These are phyloP conservation scores for Scutellaria galericulata DNA, from an alignment of 257 asterid genomes.

Conservation along the genomic window DNA sequence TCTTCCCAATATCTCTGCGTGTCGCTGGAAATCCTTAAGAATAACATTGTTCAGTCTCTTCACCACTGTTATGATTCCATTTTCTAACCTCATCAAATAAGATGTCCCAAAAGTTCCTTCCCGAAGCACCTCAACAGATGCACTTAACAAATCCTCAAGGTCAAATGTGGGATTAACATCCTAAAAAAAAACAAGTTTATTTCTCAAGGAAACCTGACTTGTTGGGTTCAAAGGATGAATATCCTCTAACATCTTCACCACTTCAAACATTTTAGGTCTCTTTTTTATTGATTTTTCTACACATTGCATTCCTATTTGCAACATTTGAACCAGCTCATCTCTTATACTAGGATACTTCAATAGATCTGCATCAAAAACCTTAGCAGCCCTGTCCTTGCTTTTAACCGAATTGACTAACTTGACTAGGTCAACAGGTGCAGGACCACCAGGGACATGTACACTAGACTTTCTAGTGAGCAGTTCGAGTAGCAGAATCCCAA, in stretches of 20 bases:
- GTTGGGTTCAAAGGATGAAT: too few relatives aligned
- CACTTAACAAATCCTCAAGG: constrained; percentile 34
- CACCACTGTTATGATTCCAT: constrained; percentile 26
- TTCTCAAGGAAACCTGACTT: too few relatives aligned
- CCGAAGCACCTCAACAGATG: constrained; percentile 31
- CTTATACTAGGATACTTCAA: too few relatives aligned
- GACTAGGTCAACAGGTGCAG: constrained; percentile 39
- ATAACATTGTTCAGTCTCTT: constrained; percentile 32
- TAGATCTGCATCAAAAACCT: too few relatives aligned
- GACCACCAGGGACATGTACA: constrained; percentile 31
- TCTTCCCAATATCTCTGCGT: constrained; percentile 33
- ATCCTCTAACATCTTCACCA: too few relatives aligned
- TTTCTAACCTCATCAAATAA: constrained; percentile 14
- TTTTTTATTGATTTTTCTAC: too few relatives aligned
- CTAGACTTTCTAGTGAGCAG: constrained; percentile 37
- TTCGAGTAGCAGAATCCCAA: constrained; percentile 42
- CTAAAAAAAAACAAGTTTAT: constrained; percentile 20
- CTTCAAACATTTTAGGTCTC: too few relatives aligned
- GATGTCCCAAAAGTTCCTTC: constrained; percentile 39
- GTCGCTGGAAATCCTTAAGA: constrained; percentile 31
- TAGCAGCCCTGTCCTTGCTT: constrained; percentile 19
- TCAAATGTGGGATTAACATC: constrained; percentile 23
- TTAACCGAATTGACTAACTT: constrained; percentile 31
- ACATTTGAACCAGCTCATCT: too few relatives aligned
- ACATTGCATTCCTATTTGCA: too few relatives aligned